phyloP scores from a whole-genome alignment of 1,139 yeast species.

The Wickerhamiella pararugosa region DNA sequence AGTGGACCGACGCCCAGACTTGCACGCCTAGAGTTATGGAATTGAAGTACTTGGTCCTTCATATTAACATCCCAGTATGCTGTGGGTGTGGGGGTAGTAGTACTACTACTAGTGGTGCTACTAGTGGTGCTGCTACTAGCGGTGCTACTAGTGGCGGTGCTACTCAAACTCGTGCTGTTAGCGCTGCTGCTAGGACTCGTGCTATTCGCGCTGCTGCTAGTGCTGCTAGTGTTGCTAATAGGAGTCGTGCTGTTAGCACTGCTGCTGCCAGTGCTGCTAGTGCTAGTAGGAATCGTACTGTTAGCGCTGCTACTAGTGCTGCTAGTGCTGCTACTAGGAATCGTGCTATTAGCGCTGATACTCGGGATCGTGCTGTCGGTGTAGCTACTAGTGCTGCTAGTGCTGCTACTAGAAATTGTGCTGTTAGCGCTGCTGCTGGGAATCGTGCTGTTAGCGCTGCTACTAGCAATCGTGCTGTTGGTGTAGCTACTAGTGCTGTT shows the following conservation, averaged over 20 bases:
- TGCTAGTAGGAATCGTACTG: background rate
- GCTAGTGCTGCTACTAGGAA: conserved; percentile 22
- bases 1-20: too few relatives aligned
- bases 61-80: too few relatives aligned
- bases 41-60: too few relatives aligned
- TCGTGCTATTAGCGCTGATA: conserved; percentile 21
- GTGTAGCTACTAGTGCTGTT: background rate
- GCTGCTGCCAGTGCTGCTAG: conserved; percentile 5
- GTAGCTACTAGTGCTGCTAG: conserved; percentile 25
- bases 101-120: background rate
- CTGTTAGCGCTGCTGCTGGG: conserved; percentile 23
- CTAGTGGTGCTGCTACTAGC: conserved; percentile 6
- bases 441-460: conserved; percentile 21
- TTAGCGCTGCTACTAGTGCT: conserved; percentile 21
- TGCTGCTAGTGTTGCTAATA: conserved; percentile 4
- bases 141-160: background rate
- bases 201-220: conserved; percentile 7
- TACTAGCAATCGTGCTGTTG: conserved; percentile 10
- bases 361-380: conserved; percentile 20
- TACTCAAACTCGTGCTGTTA: background rate
- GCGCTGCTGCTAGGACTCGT: background rate
- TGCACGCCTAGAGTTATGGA: too few relatives aligned
- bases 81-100: too few relatives aligned
- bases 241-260: conserved; percentile 7
- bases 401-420: conserved; percentile 21